Evolutionary conservation across 768 basidiomycete species (phyloP).

Genomic region (Pleurotus platypus): DNA sequence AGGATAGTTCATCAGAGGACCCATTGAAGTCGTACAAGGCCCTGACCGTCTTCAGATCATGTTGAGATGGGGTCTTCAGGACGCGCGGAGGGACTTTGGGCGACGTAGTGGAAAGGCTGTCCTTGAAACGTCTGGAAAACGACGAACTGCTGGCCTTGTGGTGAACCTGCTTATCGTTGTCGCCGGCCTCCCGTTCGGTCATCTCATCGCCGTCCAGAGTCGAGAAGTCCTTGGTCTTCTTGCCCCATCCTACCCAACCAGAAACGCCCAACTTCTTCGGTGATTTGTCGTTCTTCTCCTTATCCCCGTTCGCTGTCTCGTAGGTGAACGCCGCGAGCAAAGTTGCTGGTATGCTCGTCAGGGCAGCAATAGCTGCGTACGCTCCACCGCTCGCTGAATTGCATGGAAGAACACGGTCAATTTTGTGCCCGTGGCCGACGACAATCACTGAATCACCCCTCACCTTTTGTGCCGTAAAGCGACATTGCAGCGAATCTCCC

Average conservation of each 20-base stretch:
- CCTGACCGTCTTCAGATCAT: slow-evolving; percentile 54
- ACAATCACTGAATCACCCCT: background rate
- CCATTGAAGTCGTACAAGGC: slow-evolving; percentile 76
- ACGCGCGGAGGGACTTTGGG: slow-evolving; percentile 37
- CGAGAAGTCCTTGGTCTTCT: slow-evolving; percentile 60
- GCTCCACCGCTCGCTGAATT: slow-evolving; percentile 42
- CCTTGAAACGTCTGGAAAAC: slow-evolving; percentile 31
- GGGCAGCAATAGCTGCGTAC: slow-evolving; percentile 61
- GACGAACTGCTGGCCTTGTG: slow-evolving; percentile 21
- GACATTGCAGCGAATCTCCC: slow-evolving; percentile 56
- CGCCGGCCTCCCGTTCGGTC: slow-evolving; percentile 22
- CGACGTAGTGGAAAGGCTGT: slow-evolving; percentile 20
- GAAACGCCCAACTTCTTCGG: slow-evolving; percentile 43
- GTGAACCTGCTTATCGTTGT: slow-evolving; percentile 18
- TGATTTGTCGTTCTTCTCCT: slow-evolving; percentile 30
- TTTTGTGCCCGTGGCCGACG: background rate
- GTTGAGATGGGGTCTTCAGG: slow-evolving; percentile 46
- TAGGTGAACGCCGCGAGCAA: slow-evolving; percentile 53
- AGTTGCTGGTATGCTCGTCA: slow-evolving; percentile 66
- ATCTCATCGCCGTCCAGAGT: slow-evolving; percentile 47
- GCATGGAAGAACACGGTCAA: background rate
- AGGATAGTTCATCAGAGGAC: slow-evolving; percentile 73
- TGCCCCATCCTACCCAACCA: slow-evolving; percentile 61
- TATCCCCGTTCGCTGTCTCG: slow-evolving; percentile 36
- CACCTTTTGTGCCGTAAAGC: slow-evolving; percentile 52